Conservation (phyloP, 2,329 filamentous ascomycete genomes). For the Venturia pyrina region DNA sequence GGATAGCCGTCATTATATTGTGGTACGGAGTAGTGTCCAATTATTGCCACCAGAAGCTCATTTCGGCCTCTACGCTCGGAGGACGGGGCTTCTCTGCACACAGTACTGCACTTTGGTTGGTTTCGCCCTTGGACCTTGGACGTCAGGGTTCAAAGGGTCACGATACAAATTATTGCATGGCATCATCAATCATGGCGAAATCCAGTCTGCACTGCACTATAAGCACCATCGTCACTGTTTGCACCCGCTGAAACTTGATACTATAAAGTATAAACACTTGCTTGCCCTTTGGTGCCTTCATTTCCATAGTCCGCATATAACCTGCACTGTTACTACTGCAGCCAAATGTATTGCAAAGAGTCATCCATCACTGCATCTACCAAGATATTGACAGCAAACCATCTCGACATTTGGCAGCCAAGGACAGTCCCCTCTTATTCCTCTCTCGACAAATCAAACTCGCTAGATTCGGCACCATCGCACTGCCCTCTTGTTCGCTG, state of each 20-base stretch:
- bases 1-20: not conserved
- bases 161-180: not conserved
- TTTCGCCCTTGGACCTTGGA: not conserved
- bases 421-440: not conserved
- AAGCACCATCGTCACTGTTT: not conserved
- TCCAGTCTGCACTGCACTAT: not conserved
- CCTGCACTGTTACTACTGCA: not conserved
- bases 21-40: not conserved
- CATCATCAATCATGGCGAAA: not conserved
- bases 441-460: not conserved
- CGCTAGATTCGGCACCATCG: not conserved
- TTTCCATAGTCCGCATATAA: too few species aligned
- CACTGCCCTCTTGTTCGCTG: not conserved
- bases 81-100: not conserved
- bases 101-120: too few species aligned
- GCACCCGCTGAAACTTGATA: not conserved
- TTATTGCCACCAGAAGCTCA: not conserved
- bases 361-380: not conserved
- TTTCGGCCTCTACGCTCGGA: not conserved
- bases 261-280: not conserved
- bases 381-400: not conserved
- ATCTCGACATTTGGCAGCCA: not conserved
- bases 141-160: not conserved
- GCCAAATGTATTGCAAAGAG: not conserved
- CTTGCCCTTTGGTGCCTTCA: not conserved